Conservation (phyloP, 108 stramenopile species). For the Skeletonema potamos region DNA sequence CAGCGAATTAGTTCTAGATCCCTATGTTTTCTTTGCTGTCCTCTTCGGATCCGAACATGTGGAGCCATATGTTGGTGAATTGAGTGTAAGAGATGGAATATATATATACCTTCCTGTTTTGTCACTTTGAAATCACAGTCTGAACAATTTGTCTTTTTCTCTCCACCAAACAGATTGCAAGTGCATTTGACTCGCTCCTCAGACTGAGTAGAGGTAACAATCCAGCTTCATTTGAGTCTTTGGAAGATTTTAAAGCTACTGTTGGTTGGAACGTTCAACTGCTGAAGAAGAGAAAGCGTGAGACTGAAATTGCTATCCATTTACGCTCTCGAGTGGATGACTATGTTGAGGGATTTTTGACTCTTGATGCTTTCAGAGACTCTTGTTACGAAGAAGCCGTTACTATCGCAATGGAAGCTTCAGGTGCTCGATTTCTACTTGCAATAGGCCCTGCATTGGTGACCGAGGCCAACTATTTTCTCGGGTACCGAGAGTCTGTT, state of each 20-base stretch:
- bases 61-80: conserved; percentile 49
- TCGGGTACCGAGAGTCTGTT: conserved; percentile 35
- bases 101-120: not conserved
- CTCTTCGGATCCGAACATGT: conserved; percentile 44
- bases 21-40: conserved; percentile 43
- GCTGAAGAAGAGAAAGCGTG: conserved; percentile 36
- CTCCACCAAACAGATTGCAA: conserved; percentile 6
- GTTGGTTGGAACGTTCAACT: conserved; percentile 22
- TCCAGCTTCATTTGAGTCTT: conserved; percentile 26
- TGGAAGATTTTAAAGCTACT: conserved; percentile 26
- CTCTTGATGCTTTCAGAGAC: conserved; percentile 33
- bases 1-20: conserved; percentile 22
- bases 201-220: conserved; percentile 15
- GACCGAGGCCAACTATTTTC: conserved; percentile 41
- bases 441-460: conserved; percentile 48
- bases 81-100: conserved; percentile 4
- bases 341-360: conserved; percentile 42
- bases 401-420: conserved; percentile 40
- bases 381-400: conserved; percentile 34
- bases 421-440: conserved; percentile 37
- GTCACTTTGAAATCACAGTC: not conserved
- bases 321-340: conserved; percentile 30
- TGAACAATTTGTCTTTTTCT: not conserved
- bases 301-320: conserved; percentile 38
- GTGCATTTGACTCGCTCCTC: conserved; percentile 34